phyloP scores from a whole-genome alignment of 768 basidiomycete genomes.

The Termitomyces sp. region DNA sequence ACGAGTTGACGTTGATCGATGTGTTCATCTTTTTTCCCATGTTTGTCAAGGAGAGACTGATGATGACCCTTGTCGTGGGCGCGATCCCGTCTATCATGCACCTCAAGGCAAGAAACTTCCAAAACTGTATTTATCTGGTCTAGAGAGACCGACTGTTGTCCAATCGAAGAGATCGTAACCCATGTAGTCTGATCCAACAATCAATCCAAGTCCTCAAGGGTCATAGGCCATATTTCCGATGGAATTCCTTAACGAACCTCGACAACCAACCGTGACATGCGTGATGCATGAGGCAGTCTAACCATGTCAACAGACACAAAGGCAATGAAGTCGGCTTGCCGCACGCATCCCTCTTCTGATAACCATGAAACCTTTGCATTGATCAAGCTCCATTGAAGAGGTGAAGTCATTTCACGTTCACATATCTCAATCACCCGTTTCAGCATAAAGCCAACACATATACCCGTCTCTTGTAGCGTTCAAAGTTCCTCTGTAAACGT shows the following conservation, averaged over 20 bases:
- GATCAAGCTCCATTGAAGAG: background rate
- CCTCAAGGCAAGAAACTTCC: background rate
- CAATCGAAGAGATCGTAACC: background rate
- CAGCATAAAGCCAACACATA: background rate
- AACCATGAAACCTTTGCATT: background rate
- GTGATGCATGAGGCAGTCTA: background rate
- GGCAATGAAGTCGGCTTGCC: background rate
- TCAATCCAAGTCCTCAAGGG: background rate
- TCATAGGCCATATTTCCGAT: background rate
- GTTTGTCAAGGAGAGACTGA: background rate
- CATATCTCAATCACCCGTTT: background rate
- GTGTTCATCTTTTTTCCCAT: no score
- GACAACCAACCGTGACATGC: background rate
- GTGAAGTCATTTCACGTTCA: background rate
- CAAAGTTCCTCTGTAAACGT: background rate
- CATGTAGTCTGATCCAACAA: background rate
- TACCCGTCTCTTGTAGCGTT: background rate
- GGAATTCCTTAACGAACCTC: background rate
- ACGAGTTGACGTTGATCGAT: background rate
- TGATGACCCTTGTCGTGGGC: background rate
- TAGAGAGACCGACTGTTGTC: background rate
- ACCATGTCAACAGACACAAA: conserved; percentile 6
- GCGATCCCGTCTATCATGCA: background rate
- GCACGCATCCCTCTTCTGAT: background rate
- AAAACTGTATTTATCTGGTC: background rate